These are phyloP conservation scores for Pseudocercospora vitis DNA, from an alignment of 2,329 filamentous ascomycete genomes.

Conservation along the genomic window DNA sequence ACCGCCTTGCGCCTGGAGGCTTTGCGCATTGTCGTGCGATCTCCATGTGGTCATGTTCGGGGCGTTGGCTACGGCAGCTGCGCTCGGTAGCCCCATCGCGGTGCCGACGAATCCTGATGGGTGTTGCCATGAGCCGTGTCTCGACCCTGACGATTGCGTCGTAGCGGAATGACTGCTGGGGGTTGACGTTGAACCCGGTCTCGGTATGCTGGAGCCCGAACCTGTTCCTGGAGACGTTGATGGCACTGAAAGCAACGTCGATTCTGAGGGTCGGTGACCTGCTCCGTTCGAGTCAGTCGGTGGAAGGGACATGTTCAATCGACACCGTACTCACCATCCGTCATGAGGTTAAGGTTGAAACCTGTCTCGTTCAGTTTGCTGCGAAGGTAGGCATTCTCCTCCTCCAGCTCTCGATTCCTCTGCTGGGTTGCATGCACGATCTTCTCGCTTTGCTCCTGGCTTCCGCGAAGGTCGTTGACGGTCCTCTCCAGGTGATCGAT, in stretches of 20 bases:
- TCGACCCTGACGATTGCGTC: slow-evolving; percentile 27
- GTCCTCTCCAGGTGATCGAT: slow-evolving; percentile 58
- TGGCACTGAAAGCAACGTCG: slow-evolving; percentile 25
- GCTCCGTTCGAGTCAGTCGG: slow-evolving; percentile 12
- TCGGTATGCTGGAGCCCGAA: slow-evolving; percentile 29
- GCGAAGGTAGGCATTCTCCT: slow-evolving; percentile 55
- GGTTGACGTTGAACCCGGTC: slow-evolving; percentile 32
- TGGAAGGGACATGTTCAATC: not conserved
- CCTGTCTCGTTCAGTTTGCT: slow-evolving; percentile 50
- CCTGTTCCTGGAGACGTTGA: slow-evolving; percentile 29
- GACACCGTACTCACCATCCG: slow-evolving; percentile 20
- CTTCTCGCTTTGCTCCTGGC: slow-evolving; percentile 49
- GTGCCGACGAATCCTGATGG: slow-evolving; percentile 22
- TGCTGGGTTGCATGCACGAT: slow-evolving; percentile 52
- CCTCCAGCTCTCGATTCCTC: slow-evolving; percentile 55
- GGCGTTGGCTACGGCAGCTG: slow-evolving; percentile 21
- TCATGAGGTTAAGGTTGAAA: slow-evolving; percentile 30
- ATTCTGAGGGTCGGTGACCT: slow-evolving; percentile 28
- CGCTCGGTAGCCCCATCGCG: slow-evolving; percentile 23
- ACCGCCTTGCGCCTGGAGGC: slow-evolving; percentile 12
- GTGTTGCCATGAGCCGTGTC: slow-evolving; percentile 35
- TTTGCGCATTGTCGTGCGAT: slow-evolving; percentile 31
- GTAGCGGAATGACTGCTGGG: slow-evolving; percentile 31
- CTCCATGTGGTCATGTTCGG: slow-evolving; percentile 32
- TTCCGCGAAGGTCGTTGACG: slow-evolving; percentile 53